A percentile compares a stretch with the other conserved stretches of the same genome.
These are phyloP conservation scores for Drosera capensis DNA, from an alignment of 148 eudicot species.

Conservation along the genomic window DNA sequence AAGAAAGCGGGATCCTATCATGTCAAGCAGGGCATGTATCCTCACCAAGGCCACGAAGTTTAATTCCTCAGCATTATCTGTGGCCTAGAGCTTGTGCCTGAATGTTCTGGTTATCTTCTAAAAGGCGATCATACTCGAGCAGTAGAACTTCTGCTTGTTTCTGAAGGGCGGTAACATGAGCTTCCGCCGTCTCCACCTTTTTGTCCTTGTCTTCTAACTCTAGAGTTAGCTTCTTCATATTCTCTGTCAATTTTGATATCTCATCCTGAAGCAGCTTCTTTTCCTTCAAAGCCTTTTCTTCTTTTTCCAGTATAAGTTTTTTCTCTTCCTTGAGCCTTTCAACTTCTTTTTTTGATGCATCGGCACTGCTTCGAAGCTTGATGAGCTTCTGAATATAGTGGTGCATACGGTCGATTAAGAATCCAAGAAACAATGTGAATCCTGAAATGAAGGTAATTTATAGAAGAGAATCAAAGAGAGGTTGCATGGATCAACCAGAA, in stretches of 20 bases:
- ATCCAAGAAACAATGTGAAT: constrained; percentile 77
- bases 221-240: constrained; percentile 45
- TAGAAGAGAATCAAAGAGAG: too few relatives aligned
- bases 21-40: too few relatives aligned
- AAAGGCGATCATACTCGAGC: constrained; percentile 79
- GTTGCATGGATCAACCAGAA: too few relatives aligned
- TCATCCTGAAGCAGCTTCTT: constrained; percentile 36
- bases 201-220: constrained; percentile 69
- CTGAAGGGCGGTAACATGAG: constrained; percentile 81
- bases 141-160: constrained; percentile 94
- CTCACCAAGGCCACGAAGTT: too few relatives aligned
- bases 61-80: too few relatives aligned
- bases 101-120: constrained; percentile 86
- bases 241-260: constrained; percentile 26
- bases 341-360: constrained; percentile 52
- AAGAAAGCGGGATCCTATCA: too few relatives aligned
- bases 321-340: constrained; percentile 67
- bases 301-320: constrained; percentile 54
- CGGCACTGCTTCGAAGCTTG: constrained; percentile 33
- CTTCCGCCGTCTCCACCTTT: constrained; percentile 67
- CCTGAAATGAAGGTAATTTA: constrained; percentile 24
- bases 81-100: constrained; percentile 38
- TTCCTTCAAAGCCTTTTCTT: constrained; percentile 42
- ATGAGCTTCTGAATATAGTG: constrained; percentile 55
- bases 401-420: constrained; percentile 83